Percentiles rank a stretch among this genome's conserved stretches.
These are phyloP conservation scores for Pyrrhoderma noxium DNA, from an alignment of 1,284 basidiomycete species.

Conservation along the genomic window DNA sequence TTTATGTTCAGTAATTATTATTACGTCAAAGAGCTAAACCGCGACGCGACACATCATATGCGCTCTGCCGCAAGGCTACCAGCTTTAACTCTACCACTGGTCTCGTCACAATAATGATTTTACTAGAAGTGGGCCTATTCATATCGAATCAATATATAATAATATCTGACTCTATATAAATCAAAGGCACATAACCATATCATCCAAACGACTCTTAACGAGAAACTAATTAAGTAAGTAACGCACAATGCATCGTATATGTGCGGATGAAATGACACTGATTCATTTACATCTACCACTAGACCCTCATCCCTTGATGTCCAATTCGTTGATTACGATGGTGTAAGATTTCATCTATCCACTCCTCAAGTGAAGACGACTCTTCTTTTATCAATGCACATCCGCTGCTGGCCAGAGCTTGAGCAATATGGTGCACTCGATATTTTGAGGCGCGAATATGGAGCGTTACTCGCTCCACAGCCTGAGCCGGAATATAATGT, in stretches of 20 bases:
- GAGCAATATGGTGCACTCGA: conserved; percentile 82
- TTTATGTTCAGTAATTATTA: too few species aligned
- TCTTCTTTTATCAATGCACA: conserved; percentile 89
- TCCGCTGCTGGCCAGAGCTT: conserved; percentile 95
- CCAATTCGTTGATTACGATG: conserved; percentile 96
- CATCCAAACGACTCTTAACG: conserved; percentile 86
- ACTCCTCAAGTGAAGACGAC: conserved; percentile 80
- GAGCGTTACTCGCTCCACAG: conserved; percentile 53
- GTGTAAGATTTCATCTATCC: conserved; percentile 89
- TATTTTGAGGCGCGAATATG: conserved; percentile 81
- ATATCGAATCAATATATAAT: not conserved
- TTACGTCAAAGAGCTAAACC: not conserved
- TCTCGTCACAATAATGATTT: conserved; percentile 8
- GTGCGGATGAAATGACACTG: conserved; percentile 7
- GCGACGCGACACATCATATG: not conserved
- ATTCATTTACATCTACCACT: conserved; percentile 9
- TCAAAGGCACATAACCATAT: conserved; percentile 82
- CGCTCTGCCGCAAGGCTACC: not conserved
- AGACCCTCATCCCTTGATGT: conserved; percentile 90
- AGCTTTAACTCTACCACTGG: not conserved
- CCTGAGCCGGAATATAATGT: conserved; percentile 86
- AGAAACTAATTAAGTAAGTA: conserved; percentile 81
- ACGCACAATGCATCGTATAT: not conserved
- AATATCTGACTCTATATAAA: not conserved
- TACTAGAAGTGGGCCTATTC: conserved; percentile 4